These are phyloP conservation scores for Yarrowia sp. DNA, from an alignment of 805 yeast genomes.

Conservation along the genomic window DNA sequence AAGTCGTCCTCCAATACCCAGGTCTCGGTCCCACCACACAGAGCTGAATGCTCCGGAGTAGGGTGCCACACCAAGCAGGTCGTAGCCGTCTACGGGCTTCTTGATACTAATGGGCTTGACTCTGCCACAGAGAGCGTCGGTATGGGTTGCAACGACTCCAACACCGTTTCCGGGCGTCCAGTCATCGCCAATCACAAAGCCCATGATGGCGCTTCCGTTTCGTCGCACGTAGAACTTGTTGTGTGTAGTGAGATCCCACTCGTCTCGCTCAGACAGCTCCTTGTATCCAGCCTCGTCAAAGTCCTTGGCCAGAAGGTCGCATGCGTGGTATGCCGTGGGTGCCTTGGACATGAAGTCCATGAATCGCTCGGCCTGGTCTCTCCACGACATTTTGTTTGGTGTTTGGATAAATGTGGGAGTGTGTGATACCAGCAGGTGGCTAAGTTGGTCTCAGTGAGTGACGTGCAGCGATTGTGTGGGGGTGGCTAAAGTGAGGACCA, in stretches of 20 bases:
- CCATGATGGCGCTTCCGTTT: slow-evolving; percentile 62
- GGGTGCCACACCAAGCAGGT: slow-evolving; percentile 73
- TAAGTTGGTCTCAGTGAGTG: not conserved
- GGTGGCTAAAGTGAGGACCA: not conserved
- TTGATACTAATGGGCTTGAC: slow-evolving; percentile 69
- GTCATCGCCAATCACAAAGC: slow-evolving; percentile 62
- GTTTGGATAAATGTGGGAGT: not conserved
- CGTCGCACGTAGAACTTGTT: slow-evolving; percentile 57
- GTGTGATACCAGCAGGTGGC: not conserved
- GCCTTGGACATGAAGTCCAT: slow-evolving; percentile 66
- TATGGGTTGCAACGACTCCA: slow-evolving; percentile 66
- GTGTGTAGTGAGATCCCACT: slow-evolving; percentile 53
- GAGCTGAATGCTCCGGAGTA: slow-evolving; percentile 67
- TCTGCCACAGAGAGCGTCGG: slow-evolving; percentile 63
- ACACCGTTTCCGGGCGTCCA: slow-evolving; percentile 58
- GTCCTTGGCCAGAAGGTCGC: slow-evolving; percentile 48
- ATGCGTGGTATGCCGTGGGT: slow-evolving; percentile 78
- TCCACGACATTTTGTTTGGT: not conserved
- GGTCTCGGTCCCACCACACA: slow-evolving; percentile 78
- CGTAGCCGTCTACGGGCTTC: slow-evolving; percentile 63
- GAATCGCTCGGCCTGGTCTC: slow-evolving; percentile 44
- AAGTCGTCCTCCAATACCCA: slow-evolving; percentile 76
- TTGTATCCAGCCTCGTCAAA: slow-evolving; percentile 61
- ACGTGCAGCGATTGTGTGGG: slow-evolving; percentile 12
- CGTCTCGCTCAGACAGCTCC: slow-evolving; percentile 60